Evolutionary conservation across 352 stramenopile genomes (phyloP).

Genomic region (Phytopythium oedochilum): DNA sequence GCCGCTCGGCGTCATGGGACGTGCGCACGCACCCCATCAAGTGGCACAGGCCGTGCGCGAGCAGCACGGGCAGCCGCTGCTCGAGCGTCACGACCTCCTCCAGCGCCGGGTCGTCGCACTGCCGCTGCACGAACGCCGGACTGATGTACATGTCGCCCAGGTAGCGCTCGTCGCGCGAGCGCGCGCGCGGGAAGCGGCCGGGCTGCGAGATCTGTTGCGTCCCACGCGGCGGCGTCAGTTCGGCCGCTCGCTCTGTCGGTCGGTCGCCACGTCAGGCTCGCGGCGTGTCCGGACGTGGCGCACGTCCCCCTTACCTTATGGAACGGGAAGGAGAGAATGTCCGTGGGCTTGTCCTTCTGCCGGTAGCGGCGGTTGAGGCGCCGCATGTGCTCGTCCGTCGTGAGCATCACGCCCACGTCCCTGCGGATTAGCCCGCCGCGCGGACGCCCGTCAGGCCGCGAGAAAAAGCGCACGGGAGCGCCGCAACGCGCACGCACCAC

Average conservation of each 20-base stretch:
- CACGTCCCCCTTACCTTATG: constrained; percentile 48
- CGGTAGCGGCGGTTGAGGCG: constrained; percentile 67
- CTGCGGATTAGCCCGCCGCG: constrained; percentile 13
- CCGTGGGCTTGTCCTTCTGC: constrained; percentile 75
- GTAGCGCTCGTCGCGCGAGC: constrained; percentile 54
- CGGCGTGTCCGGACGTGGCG: neutral
- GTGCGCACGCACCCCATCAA: constrained; percentile 60
- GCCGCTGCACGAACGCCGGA: constrained; percentile 64
- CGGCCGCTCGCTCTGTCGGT: too few relatives aligned
- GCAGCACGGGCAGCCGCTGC: constrained; percentile 62
- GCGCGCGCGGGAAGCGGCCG: constrained; percentile 54
- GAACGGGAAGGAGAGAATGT: constrained; percentile 80
- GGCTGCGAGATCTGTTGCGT: constrained; percentile 43
- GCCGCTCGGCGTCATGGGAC: too few relatives aligned
- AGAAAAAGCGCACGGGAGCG: neutral
- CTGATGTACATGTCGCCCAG: constrained; percentile 85
- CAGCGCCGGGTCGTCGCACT: constrained; percentile 56
- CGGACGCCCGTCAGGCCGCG: constrained; percentile 5
- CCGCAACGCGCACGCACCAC: constrained; percentile 48
- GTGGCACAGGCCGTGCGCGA: constrained; percentile 79
- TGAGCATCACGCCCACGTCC: constrained; percentile 80
- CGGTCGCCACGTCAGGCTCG: neutral
- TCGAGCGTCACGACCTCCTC: constrained; percentile 55
- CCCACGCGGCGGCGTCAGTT: neutral
- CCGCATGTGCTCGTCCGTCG: constrained; percentile 69